These are phyloP conservation scores for Kernera saxatilis DNA, from an alignment of 345 rosid genomes.

Conservation along the genomic window DNA sequence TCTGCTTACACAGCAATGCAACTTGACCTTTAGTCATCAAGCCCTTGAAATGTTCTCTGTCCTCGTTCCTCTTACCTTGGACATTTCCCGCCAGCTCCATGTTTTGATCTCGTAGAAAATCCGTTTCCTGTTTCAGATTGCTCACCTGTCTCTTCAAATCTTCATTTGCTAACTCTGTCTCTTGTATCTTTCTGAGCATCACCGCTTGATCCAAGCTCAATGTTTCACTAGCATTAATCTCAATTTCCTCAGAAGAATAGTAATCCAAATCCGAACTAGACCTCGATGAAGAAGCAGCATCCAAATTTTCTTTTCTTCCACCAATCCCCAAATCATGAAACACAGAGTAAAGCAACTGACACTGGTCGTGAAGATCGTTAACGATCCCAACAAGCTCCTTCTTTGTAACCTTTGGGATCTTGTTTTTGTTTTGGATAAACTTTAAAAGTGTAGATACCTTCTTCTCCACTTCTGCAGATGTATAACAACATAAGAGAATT, in stretches of 20 bases:
- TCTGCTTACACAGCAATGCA: constrained; percentile 30
- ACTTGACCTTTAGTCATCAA: constrained; percentile 34
- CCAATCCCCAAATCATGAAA: constrained; percentile 24
- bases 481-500: neutral
- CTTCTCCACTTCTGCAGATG: constrained; percentile 43
- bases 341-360: constrained; percentile 38
- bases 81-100: constrained; percentile 26
- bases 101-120: constrained; percentile 32
- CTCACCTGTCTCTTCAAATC: constrained; percentile 30
- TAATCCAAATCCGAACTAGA: constrained; percentile 52
- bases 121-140: constrained; percentile 38
- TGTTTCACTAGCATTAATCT: constrained; percentile 22
- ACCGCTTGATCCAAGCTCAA: constrained; percentile 17
- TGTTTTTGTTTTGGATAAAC: constrained; percentile 41
- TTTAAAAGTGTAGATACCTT: constrained; percentile 40
- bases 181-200: constrained; percentile 31
- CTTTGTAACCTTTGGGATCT: constrained; percentile 31
- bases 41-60: constrained; percentile 15
- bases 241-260: constrained; percentile 53
- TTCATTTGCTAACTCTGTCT: constrained; percentile 28
- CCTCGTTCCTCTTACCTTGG: constrained; percentile 27
- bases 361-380: constrained; percentile 45
- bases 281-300: constrained; percentile 3
- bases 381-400: constrained; percentile 40
- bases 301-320: constrained; percentile 9